A percentile compares a stretch with the other conserved stretches of the same genome.
phyloP scores from a whole-genome alignment of 2,329 filamentous ascomycete genomes.

The Pestalotiopsis sp. region DNA sequence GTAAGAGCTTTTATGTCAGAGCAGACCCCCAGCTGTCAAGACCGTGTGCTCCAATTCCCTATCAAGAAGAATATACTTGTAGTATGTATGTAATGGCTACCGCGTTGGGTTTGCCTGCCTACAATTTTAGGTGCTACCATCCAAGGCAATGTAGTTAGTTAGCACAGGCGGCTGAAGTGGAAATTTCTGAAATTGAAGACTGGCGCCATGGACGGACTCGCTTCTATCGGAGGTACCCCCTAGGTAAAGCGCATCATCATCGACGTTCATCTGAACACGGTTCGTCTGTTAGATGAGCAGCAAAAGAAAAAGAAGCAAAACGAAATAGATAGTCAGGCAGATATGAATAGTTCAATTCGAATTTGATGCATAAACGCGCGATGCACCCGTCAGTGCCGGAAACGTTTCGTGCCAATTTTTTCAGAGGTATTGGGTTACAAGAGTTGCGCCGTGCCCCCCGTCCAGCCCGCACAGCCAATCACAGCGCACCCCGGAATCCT shows the following conservation, averaged over 20 bases:
- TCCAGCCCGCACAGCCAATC: background rate
- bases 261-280: background rate
- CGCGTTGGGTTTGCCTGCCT: background rate
- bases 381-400: background rate
- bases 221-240: background rate
- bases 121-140: background rate
- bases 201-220: background rate
- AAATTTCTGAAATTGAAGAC: background rate
- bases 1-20: no score
- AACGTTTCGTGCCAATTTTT: slow-evolving; percentile 6
- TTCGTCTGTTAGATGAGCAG: background rate
- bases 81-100: background rate
- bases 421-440: slow-evolving; percentile 6
- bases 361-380: background rate
- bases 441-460: background rate
- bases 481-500: background rate
- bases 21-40: no score
- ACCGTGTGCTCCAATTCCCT: background rate
- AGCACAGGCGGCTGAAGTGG: background rate
- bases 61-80: background rate
- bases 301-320: background rate
- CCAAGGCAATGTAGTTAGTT: background rate
- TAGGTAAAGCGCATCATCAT: background rate
- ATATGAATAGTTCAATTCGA: background rate
- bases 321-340: background rate